Conservation (phyloP, 345 rosid genomes). For the Kandelia obovata region DNA sequence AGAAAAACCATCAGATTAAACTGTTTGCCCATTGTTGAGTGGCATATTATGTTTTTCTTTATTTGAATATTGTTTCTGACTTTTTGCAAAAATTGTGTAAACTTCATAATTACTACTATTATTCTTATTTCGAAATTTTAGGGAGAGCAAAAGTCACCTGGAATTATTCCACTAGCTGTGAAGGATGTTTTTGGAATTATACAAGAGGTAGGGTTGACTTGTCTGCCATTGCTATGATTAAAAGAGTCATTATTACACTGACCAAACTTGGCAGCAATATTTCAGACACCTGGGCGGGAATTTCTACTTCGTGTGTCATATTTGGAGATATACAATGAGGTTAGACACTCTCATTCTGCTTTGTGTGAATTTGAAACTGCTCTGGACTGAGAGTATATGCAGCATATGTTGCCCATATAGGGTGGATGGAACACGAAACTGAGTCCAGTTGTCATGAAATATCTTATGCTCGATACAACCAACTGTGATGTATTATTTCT, state of each 20-base stretch:
- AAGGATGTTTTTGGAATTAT: constrained; percentile 93
- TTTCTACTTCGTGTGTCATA: constrained; percentile 98
- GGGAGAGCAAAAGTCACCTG: constrained; percentile 99
- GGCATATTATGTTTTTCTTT: neutral
- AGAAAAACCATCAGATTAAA: neutral
- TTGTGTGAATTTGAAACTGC: neutral
- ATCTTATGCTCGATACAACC: neutral
- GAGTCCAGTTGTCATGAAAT: neutral
- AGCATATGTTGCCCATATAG: too few relatives aligned
- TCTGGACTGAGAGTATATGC: too few relatives aligned
- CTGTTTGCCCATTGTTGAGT: neutral
- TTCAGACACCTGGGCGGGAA: constrained; percentile 85
- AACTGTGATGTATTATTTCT: neutral
- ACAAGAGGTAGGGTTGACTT: constrained; percentile 64
- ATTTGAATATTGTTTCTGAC: constrained; percentile 3
- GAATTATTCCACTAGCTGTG: constrained; percentile 84
- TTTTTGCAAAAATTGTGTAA: neutral
- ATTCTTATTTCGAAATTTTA: constrained; percentile 20
- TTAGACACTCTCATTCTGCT: constrained; percentile 22
- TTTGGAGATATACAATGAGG: constrained; percentile 96
- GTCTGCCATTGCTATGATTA: neutral
- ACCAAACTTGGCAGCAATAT: constrained; percentile 20
- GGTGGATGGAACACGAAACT: too few relatives aligned
- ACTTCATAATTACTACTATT: neutral
- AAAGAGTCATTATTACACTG: neutral